These are phyloP conservation scores for Umbellularia californica DNA, from an alignment of 164 flowering plant genomes.

Conservation along the genomic window DNA sequence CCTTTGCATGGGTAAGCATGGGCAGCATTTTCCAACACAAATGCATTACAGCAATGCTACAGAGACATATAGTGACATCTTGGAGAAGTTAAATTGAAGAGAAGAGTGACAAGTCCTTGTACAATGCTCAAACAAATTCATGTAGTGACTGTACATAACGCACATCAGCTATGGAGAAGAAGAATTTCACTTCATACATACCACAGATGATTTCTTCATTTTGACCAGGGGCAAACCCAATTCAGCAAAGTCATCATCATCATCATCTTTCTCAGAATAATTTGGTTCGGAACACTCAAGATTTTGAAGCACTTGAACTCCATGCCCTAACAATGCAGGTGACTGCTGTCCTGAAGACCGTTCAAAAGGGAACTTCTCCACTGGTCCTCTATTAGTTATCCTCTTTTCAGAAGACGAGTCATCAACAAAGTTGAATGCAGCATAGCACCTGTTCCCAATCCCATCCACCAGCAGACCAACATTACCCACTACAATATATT, in stretches of 20 bases:
- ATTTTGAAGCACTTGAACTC: neutral
- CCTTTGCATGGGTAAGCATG: too few species aligned
- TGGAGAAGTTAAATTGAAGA: too few species aligned
- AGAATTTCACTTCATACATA: neutral
- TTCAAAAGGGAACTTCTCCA: neutral
- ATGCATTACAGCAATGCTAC: too few species aligned
- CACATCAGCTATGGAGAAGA: too few species aligned
- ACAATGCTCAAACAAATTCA: too few species aligned
- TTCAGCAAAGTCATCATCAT: conserved; percentile 5
- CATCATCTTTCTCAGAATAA: neutral
- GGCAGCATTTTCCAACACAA: too few species aligned
- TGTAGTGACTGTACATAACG: too few species aligned
- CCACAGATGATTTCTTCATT: neutral
- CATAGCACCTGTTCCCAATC: conserved; percentile 1
- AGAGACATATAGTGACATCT: too few species aligned
- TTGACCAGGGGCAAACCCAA: neutral
- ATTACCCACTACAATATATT: neutral
- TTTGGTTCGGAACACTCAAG: neutral
- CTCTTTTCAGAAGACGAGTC: neutral
- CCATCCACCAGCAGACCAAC: neutral
- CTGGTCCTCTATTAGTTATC: neutral
- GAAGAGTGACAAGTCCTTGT: too few species aligned
- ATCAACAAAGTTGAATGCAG: neutral
- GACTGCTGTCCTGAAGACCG: neutral
- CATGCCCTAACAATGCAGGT: neutral